Base-by-base conservation (phyloP, 2,329 filamentous ascomycete species). In the Monosporascus cannonballus region DNA sequence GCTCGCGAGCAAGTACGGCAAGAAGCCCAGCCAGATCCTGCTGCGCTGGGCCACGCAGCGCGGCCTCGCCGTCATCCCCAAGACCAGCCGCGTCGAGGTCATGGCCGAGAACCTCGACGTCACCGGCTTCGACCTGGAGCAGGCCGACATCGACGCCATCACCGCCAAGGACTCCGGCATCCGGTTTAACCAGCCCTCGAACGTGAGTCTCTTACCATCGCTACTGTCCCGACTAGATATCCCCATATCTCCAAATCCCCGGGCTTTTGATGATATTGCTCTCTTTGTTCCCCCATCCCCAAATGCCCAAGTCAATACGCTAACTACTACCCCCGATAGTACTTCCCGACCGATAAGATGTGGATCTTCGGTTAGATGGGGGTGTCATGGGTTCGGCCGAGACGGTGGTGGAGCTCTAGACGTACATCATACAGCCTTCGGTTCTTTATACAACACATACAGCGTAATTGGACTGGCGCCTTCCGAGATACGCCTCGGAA, bases 11-110 rank as follows among this genome's bases (percentile, higher is more conserved):
- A 90, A 88, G 76, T 76, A 89, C 66, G 74, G 74, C 68, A 90
- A 87, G 77, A 84, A 85, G 8, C 78, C 89, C 6, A 87, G 89
- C 17, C 90, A 96, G 79, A 79, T 96, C 27, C 79, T 96, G 56
- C 78, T 96, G 60, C 82, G 90, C 63, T 96, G 91, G 91, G 84
- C 90, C 22, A 95, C 90, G 17, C 90, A 95, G 78, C 80, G 87
- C 49, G 84, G 84, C 34, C 76, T 94, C 52, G 87, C 89, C 47
- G 87, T 94, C 62, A 94, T 94, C 63, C 89, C 89, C 61, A 93
- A 93, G 81, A 86, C 80, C 58, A 86, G 70, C 71, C 78, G 70
- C 59, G 65, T 58, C 56, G 74, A 67, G 22, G 59, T 74, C 59
- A 77, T 90, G 68, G 68, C 73, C 54, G 76, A 86, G 74, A 90